Conservation (phyloP, 805 yeast species). For the Ogataea chonburiensis region DNA sequence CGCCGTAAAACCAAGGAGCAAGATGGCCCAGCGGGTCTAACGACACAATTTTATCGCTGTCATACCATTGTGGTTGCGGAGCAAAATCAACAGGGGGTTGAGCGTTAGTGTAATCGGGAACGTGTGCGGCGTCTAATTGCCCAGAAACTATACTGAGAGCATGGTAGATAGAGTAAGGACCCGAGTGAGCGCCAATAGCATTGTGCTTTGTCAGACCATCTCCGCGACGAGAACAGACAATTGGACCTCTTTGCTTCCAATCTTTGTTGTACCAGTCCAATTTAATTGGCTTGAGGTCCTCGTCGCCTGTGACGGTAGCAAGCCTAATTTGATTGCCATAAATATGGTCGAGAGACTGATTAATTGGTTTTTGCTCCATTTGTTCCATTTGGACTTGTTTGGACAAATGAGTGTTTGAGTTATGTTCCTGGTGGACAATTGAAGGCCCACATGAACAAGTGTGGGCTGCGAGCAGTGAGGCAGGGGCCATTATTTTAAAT, state of each 20-base stretch:
- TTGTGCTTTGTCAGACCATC: slow-evolving; percentile 54
- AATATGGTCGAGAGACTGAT: slow-evolving; percentile 22
- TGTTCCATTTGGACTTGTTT: neutral
- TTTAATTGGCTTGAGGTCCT: slow-evolving; percentile 46
- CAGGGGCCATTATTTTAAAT: slow-evolving; percentile 11
- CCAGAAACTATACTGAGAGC: slow-evolving; percentile 64
- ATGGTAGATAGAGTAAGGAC: slow-evolving; percentile 62
- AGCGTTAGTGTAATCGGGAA: slow-evolving; percentile 61
- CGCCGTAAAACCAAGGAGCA: slow-evolving; percentile 57
- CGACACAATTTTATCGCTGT: slow-evolving; percentile 55
- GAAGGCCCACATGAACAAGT: slow-evolving; percentile 8
- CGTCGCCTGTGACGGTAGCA: slow-evolving; percentile 54
- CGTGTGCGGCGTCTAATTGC: slow-evolving; percentile 50
- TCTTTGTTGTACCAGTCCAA: slow-evolving; percentile 54
- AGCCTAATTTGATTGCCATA: slow-evolving; percentile 39
- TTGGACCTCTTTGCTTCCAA: slow-evolving; percentile 52
- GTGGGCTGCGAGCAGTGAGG: slow-evolving; percentile 9
- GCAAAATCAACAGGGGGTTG: slow-evolving; percentile 58
- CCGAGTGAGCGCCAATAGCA: slow-evolving; percentile 64
- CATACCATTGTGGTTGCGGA: slow-evolving; percentile 57
- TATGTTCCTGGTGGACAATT: slow-evolving; percentile 2
- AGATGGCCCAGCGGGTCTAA: slow-evolving; percentile 68
- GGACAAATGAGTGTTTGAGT: slow-evolving; percentile 1
- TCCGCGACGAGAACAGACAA: slow-evolving; percentile 51
- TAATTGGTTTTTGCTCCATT: slow-evolving; percentile 16